Base-by-base conservation (phyloP, 2,329 filamentous ascomycete genomes). In the Sporothrix sp. region DNA sequence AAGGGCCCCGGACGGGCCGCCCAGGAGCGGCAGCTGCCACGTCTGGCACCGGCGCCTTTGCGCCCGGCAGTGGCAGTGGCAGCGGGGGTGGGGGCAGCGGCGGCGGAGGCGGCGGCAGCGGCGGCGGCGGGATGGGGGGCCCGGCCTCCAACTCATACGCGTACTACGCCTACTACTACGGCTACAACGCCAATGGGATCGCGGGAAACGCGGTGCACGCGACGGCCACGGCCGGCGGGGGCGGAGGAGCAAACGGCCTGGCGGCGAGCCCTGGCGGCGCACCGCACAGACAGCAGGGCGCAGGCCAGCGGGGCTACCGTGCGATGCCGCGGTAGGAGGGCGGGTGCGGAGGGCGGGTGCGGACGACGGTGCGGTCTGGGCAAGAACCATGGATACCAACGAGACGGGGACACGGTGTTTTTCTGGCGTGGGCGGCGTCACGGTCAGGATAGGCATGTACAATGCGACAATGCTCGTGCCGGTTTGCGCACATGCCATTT, bases 1-100 rank as follows among this genome's bases (percentile, higher is more conserved):
- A 77, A 54, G 84, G 81, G 0, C 78, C 82, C 3, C 50, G 38
- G 48, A 55, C n/a, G 53, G 37, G 55, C 35, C 10, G 55, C 18
- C 6, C 55, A 53, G 27, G 59, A 55, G 53, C 21, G 33, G 35
- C 16, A 39, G 45, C 2, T 14, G 33, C n/a, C 11, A 14, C 6
- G n/a, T n/a, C n/a, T n/a, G 25, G 35, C 36, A 30, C 35, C 10
- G 28, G 20, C 23, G 52, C 16, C 3, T 16, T 11, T 1, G 37
- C 30, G 25, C n/a, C 16, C 38, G 7, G n/a, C 23, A 20, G 39
- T 14, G 36, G 56, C 10, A 18, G 23, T n/a, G 33, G 33, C 37
- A 30, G 30, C 16, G n/a, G n/a, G n/a, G n/a, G n/a, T n/a, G 28
- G 16, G 13, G 8, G 40, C 9, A 11, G n/a, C n/a, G n/a, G n/a